Evolutionary conservation across 1,284 basidiomycete species (phyloP), one percentile per base, ranked within the genome.

Genomic region (Amylostereum chailletii): DNA sequence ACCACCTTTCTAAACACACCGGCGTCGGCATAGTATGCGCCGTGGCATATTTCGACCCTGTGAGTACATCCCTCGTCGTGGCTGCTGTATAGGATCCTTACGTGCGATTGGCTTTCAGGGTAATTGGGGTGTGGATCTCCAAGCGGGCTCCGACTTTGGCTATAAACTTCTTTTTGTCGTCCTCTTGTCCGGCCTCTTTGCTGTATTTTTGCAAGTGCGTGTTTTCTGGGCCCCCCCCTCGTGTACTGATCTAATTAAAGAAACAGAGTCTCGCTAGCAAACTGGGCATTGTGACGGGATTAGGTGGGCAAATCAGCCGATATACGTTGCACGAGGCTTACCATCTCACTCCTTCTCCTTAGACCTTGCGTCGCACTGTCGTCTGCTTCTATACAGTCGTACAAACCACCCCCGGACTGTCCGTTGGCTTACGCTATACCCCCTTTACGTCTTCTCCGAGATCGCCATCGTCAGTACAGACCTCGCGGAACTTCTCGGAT

Each of bases 111-210:
- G n/a, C 7, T 9, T 6, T 7, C 29, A 43, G 42, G 81, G 81
- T 34, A 84, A 85, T 60, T 87, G 84, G 83, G 79, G 79, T 34
- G 83, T 85, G 5, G 83, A 86, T 62, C 66, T 86, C n/a, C 75
- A 81, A 60, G 83, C 83, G 3, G 86, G 86, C 2, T 81, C 83
- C 10, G 61, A 77, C 49, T 88, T 78, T 62, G 90, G 90, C 0
- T 94, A 92, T 69, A 77, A 81, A 54, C 75, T 94, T 46, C 74
- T 95, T 34, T 94, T 93, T 60, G 75, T 94, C 42, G 81, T 95
- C n/a, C 72, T 94, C 3, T 61, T 94, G 26, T 79, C 91, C 1
- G 88, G 89, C n/a, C 62, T 92, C 6, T 83, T 90, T 49, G 91
- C 89, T 26, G 79, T 86, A 4, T 76, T 86, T 44, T 70, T 90